phyloP scores from a whole-genome alignment of 2,329 filamentous ascomycete species.

The Trichoderma endophyticum region DNA sequence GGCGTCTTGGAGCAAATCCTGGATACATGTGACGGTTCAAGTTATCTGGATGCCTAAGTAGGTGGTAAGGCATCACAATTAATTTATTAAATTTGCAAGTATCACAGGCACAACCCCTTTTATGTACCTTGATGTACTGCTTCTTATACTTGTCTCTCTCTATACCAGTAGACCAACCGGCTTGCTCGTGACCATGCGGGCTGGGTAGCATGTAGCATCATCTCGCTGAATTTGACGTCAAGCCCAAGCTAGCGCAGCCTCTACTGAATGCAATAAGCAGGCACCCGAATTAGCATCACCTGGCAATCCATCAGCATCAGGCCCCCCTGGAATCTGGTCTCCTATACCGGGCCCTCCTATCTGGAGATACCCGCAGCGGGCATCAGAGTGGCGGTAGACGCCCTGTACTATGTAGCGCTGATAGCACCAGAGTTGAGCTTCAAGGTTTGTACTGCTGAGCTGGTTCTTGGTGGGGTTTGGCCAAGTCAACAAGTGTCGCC shows the following conservation, averaged over 20 bases:
- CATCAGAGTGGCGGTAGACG: conserved; percentile 12
- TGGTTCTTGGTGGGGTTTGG: conserved; percentile 2
- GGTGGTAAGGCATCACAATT: background rate
- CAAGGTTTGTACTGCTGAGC: background rate
- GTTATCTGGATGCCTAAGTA: background rate
- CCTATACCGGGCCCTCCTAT: conserved; percentile 5
- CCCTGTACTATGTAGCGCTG: background rate
- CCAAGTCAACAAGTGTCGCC: conserved; percentile 3
- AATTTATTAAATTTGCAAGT: background rate
- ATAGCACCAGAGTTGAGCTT: background rate
- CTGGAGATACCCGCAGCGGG: background rate
- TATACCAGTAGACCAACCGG: background rate
- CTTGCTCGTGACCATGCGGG: background rate
- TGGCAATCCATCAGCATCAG: background rate
- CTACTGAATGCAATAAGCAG: conserved; percentile 2
- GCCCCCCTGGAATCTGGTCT: background rate
- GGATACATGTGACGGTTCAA: background rate
- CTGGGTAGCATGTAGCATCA: background rate
- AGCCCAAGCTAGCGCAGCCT: background rate
- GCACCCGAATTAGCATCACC: conserved; percentile 2
- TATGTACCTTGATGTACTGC: too few relatives aligned
- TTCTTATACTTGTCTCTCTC: background rate
- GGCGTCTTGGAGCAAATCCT: background rate
- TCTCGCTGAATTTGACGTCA: background rate
- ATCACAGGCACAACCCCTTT: background rate